These are phyloP conservation scores for Suillus lakei DNA, from an alignment of 768 basidiomycete genomes.

Conservation along the genomic window DNA sequence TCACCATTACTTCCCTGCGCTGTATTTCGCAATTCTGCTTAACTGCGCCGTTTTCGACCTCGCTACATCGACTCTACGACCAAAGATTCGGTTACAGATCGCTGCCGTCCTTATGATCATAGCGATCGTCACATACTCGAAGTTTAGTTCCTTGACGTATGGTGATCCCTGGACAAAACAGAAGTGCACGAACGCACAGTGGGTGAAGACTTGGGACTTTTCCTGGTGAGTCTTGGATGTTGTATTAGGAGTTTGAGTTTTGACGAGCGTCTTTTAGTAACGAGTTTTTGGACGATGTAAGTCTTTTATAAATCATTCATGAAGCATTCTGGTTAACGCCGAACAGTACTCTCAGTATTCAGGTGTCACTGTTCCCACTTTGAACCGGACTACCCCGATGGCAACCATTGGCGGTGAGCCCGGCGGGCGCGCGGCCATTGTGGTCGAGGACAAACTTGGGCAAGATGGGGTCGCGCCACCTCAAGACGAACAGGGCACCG, in stretches of 20 bases:
- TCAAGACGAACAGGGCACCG: conserved; percentile 36
- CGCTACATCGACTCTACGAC: conserved; percentile 76
- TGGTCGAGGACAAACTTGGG: conserved; percentile 50
- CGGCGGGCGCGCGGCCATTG: conserved; percentile 57
- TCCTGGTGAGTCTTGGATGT: conserved; percentile 60
- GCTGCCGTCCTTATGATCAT: conserved; percentile 75
- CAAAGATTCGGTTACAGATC: conserved; percentile 78
- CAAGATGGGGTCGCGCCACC: conserved; percentile 19
- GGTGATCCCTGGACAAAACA: conserved; percentile 85
- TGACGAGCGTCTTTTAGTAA: conserved; percentile 43
- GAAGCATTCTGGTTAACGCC: neutral
- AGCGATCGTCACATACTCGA: conserved; percentile 76
- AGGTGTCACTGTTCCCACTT: conserved; percentile 40
- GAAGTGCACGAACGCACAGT: conserved; percentile 76
- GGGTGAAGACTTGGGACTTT: conserved; percentile 97
- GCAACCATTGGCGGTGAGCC: conserved; percentile 57
- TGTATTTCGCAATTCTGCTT: conserved; percentile 91
- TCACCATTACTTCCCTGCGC: conserved; percentile 96
- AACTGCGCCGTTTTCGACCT: conserved; percentile 83
- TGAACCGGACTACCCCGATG: conserved; percentile 42
- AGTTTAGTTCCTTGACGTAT: conserved; percentile 84
- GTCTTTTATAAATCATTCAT: conserved; percentile 32
- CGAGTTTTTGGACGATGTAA: conserved; percentile 71
- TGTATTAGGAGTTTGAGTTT: neutral
- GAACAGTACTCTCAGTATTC: conserved; percentile 63